Evolutionary conservation across 2,329 filamentous ascomycete species (phyloP), one percentile per base, ranked within the genome.

Genomic region (Neobulgaria alba): DNA sequence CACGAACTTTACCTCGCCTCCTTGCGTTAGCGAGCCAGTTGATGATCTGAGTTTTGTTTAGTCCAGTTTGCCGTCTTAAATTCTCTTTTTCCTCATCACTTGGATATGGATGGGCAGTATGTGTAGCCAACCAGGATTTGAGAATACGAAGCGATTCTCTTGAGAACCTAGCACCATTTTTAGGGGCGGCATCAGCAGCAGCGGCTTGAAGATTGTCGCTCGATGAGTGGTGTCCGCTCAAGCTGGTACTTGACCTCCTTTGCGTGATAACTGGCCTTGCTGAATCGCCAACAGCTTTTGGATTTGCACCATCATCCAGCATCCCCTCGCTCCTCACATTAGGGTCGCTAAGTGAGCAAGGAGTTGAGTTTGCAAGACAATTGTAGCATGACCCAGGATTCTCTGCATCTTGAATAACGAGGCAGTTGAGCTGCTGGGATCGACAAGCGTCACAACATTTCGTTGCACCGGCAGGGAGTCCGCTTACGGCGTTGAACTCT

Each of bases 1-100:
- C 69, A 35, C 79, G 76, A 40, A 83, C 78, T 65, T 94, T 95
- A 53, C 85, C 81, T 47, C 88, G 75, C 42, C 88, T 77, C 32
- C 88, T 79, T 42, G 87, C 87, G 61, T 95, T 95, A 44, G 88
- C 88, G 34, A 95, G 76, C 88, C 88, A 95, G 59, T 93, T 94
- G 9, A 81, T 82, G 53, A 95, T 90, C 57, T 95, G 89, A 10
- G 73, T 82, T 54, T 85, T 78, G 59, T 78, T 88, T 30, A 95
- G 69, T 5, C 87, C 86, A 1, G 88, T 95, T 53, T 83, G 75
- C 34, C 75, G 72, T 61, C 87, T 82, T 18, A 95, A 68, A 47
- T 77, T 73, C 50, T 88, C 83, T 57, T 90, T 93, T 58, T 95
- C 85, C 43, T 87, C 79, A 32, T 94, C 87, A 23, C 78, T 89